phyloP scores from a whole-genome alignment of 495 filamentous ascomycete species.

The Neurospora sublineolata region DNA sequence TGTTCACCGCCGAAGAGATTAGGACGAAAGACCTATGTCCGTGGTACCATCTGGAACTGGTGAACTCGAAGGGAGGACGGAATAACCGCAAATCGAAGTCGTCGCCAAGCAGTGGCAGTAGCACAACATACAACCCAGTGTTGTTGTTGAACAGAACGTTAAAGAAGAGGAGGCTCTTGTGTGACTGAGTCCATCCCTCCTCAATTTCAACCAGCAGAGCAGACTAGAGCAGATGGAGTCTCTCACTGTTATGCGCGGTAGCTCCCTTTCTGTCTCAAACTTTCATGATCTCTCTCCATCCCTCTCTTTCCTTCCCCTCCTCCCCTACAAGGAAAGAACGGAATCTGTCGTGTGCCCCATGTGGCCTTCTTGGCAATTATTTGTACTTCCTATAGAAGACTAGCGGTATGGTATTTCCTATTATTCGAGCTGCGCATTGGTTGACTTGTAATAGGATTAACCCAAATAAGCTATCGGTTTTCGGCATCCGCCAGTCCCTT shows the following conservation, averaged over 20 bases:
- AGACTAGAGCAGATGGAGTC: not conserved
- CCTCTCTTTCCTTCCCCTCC: not conserved
- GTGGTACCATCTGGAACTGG: not conserved
- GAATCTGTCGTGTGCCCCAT: not conserved
- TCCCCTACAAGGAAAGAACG: not conserved
- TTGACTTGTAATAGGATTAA: not conserved
- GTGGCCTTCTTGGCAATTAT: not conserved
- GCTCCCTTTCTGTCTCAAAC: not conserved
- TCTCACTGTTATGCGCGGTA: not conserved
- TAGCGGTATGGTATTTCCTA: not conserved
- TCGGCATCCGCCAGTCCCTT: not conserved
- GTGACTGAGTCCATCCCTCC: not conserved
- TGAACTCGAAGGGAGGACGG: not conserved
- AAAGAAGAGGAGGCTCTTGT: not conserved
- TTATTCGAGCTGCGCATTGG: not conserved
- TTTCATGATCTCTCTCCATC: not conserved
- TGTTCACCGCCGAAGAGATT: not conserved
- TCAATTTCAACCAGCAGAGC: not conserved
- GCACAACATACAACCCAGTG: not conserved
- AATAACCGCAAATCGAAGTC: not conserved
- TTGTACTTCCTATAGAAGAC: not conserved
- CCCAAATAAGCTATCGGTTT: not conserved
- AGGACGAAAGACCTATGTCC: not conserved
- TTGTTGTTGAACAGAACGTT: not conserved
- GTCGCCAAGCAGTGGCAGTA: not conserved